Base-by-base conservation (phyloP, 352 stramenopile species). In the Phytophthora foliorum region DNA sequence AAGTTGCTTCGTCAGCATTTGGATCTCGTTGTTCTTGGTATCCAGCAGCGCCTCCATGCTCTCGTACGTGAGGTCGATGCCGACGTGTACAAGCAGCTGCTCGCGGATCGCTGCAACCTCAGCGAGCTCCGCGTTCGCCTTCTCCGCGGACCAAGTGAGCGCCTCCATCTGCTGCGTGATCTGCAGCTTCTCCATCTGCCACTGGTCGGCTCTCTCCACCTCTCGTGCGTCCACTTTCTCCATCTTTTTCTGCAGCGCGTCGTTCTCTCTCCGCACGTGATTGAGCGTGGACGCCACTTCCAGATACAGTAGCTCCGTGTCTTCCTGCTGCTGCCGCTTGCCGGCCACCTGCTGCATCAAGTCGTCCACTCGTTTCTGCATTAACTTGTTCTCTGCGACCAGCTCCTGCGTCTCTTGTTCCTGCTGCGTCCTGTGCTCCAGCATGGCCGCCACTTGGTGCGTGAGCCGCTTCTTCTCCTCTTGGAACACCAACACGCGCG, bases 221-320 rank as follows among this genome's bases (percentile, higher is more conserved):
- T 5, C 24, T 74, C 66, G 13, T 34, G 24, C 11, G 21, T 77
- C 46, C 34, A 72, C 27, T 31, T 13, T 57, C 56, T 41, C 14
- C 46, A 57, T 24, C 19, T 17, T 22, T 27, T 64, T 64, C 36
- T 65, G 62, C 4, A 84, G 54, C 63, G 79, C 60, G 14, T 80
- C 69, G 21, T 71, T 59, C 13, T 71, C 59, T 75, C 84, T 71
- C 14, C 85, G 67, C 21, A 70, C 84, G 45, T 87, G 81, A 48
- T 91, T 88, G 3, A 92, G 57, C 38, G 81, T 82, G 4, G 81
- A 83, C n/a, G 83, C 72, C 9, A 86, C 69, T 51, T 90, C 83
- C 25, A 80, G n/a, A 32, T 91, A 88, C 29, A 84, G 58, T 21
- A 81, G 73, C 53, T 91, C 79, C 1, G 79, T 62, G 41, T 93